These are phyloP conservation scores for Myochromella boudieri DNA, from an alignment of 768 basidiomycete genomes.

Conservation along the genomic window DNA sequence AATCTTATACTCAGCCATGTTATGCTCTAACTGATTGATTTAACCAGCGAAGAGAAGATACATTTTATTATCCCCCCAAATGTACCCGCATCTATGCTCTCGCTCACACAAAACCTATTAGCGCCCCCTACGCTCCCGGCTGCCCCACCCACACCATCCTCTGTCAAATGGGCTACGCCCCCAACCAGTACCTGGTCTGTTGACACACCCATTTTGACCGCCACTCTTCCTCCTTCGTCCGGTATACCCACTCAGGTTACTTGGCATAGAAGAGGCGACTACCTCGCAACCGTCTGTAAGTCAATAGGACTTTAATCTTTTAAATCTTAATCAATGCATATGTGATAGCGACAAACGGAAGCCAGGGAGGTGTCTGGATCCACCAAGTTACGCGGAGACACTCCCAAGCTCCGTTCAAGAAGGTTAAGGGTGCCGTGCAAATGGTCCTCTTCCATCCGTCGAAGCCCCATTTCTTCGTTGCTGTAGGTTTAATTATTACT, in stretches of 20 bases:
- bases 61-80: slow-evolving; percentile 83
- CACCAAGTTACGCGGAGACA: slow-evolving; percentile 93
- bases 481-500: slow-evolving; percentile 53
- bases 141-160: slow-evolving; percentile 52
- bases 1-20: slow-evolving; percentile 4
- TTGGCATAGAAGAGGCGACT: slow-evolving; percentile 96
- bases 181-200: slow-evolving; percentile 44
- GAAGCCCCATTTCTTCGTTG: slow-evolving; percentile 97
- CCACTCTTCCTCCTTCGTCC: slow-evolving; percentile 63
- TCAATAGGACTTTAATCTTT: slow-evolving; percentile 20
- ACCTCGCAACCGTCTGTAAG: slow-evolving; percentile 93
- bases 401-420: slow-evolving; percentile 97
- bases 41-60: slow-evolving; percentile 71
- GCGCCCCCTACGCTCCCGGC: slow-evolving; percentile 66
- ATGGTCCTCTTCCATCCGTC: slow-evolving; percentile 91
- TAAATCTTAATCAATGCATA: slow-evolving; percentile 13
- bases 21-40: slow-evolving; percentile 8
- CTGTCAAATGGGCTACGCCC: slow-evolving; percentile 67
- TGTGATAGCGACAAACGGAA: slow-evolving; percentile 56
- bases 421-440: slow-evolving; percentile 89
- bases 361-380: slow-evolving; percentile 88
- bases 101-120: slow-evolving; percentile 60
- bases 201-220: slow-evolving; percentile 58
- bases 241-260: slow-evolving; percentile 77
- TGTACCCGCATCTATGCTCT: slow-evolving; percentile 55